Evolutionary conservation across 306 rosid genomes (phyloP).

Genomic region (Erythrophleum fordii): DNA sequence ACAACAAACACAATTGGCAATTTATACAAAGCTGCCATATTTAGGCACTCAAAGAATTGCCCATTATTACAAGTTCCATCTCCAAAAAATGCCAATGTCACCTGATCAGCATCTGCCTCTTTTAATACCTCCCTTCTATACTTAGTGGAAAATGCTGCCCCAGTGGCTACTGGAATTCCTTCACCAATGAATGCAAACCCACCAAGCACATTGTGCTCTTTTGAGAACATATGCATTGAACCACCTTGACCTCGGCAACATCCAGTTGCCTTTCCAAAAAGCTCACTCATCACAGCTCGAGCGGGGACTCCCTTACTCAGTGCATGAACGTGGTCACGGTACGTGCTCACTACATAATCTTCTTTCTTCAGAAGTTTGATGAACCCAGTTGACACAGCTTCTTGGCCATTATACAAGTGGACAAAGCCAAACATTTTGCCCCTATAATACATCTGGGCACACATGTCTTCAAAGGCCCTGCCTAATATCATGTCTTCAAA

Average conservation of each 20-base stretch:
- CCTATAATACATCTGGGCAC: slow-evolving; percentile 98
- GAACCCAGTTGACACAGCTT: slow-evolving; percentile 98
- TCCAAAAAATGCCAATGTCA: slow-evolving; percentile 89
- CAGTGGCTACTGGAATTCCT: slow-evolving; percentile 97
- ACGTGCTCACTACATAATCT: slow-evolving; percentile 89
- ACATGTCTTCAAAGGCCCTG: slow-evolving; percentile 92
- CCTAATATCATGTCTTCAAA: slow-evolving; percentile 96
- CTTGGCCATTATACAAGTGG: slow-evolving; percentile 98
- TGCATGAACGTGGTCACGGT: slow-evolving; percentile 97
- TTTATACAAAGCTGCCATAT: slow-evolving; percentile 99
- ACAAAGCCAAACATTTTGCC: slow-evolving; percentile 99
- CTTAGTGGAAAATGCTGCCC: slow-evolving; percentile 87
- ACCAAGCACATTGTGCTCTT: slow-evolving; percentile 83
- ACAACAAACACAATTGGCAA: slow-evolving; percentile 95
- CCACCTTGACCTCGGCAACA: slow-evolving; percentile 99
- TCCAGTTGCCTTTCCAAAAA: slow-evolving; percentile 95
- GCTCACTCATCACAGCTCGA: slow-evolving; percentile 95
- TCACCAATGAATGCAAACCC: slow-evolving; percentile 99
- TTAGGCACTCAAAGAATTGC: slow-evolving; percentile 94
- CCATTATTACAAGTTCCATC: slow-evolving; percentile 98
- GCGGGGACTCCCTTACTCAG: slow-evolving; percentile 96
- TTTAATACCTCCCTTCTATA: slow-evolving; percentile 88
- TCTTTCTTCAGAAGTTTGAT: slow-evolving; percentile 81
- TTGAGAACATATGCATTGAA: slow-evolving; percentile 99
- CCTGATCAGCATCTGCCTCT: slow-evolving; percentile 71